Base-by-base conservation (phyloP, 768 basidiomycete genomes). In the Rhodotorula paludigena region DNA sequence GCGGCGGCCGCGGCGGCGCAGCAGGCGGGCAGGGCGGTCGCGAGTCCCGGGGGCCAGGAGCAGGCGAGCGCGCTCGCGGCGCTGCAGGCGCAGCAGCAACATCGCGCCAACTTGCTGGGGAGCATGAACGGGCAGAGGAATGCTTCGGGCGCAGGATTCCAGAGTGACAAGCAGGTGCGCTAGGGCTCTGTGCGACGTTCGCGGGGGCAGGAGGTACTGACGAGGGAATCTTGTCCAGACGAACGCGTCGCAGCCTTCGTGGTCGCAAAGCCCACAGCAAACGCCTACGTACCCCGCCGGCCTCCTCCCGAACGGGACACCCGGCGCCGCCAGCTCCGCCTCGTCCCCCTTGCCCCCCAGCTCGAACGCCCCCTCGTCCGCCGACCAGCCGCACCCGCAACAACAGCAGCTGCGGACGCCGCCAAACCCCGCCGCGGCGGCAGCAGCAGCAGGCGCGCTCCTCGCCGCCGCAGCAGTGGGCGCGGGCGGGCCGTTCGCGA, bases 341-440 rank as follows among this genome's bases (percentile, higher is more conserved):
- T 68, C 67, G 9, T 68, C 65, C 36, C 57, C 69, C 30, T 30
- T 63, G 28, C 56, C 52, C 6, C 41, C 51, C 18, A 28, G 53
- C 23, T 38, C 63, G 16, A 30, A 28, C 28, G 42, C 58, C 11
- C 36, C 62, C 32, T 12, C 6, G 9, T 10, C 54, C 11, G 16
- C 38, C 23, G 65, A 67, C 23, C 74, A 68, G 53, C 60, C 69
- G 18, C 59, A 36, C 16, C 63, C 30, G 1, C 60, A 39, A 15
- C 60, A 64, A 25, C 45, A 66, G 38, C 64, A 32, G 32, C 49
- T 69, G 51, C 68, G 73, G 21, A 55, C 63, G 30, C 54, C 58
- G 14, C 61, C 69, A 68, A 70, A 75, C 38, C 65, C 78, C n/a
- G 74, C 75, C 35, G 69, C 77, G 16, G 73, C 77, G 45, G 67